Conservation (phyloP, 2,329 filamentous ascomycete species). For the Sporothrix pseudoabietina region DNA sequence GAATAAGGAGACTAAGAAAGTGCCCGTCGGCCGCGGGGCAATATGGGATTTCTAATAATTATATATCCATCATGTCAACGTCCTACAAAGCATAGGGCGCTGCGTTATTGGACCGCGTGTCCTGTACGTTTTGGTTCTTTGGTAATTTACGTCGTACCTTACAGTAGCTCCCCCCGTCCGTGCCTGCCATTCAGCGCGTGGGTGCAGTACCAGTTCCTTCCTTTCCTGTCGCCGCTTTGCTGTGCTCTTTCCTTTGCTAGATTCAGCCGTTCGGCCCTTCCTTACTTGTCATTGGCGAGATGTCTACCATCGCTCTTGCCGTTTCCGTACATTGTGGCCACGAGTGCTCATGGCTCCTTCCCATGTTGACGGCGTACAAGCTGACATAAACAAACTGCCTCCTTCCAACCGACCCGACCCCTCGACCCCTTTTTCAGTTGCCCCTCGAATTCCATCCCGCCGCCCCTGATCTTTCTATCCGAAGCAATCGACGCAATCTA, state of each 20-base stretch:
- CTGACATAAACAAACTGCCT: conserved; percentile 9
- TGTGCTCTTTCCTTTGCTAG: background rate
- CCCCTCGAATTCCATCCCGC: background rate
- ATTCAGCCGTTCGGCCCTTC: conserved; percentile 11
- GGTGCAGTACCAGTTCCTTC: background rate
- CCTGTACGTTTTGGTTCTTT: background rate
- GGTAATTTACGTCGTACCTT: conserved; percentile 10
- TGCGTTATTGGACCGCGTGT: conserved; percentile 19
- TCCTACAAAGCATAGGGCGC: background rate
- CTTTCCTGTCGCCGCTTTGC: background rate
- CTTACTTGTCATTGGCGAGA: background rate
- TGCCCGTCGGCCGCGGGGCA: background rate
- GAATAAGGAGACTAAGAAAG: background rate
- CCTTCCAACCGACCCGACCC: too few relatives aligned
- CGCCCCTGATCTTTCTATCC: background rate
- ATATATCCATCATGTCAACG: conserved; percentile 1
- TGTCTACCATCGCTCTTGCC: background rate
- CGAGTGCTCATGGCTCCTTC: background rate
- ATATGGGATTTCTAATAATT: background rate
- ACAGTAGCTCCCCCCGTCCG: conserved; percentile 16
- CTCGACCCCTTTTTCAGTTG: background rate
- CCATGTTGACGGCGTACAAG: background rate
- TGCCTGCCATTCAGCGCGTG: background rate
- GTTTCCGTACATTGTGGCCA: background rate
- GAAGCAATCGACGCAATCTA: conserved; percentile 9